Evolutionary conservation across 768 basidiomycete genomes (phyloP), one percentile per base, ranked within the genome.

Genomic region (Lyophyllum decastes): DNA sequence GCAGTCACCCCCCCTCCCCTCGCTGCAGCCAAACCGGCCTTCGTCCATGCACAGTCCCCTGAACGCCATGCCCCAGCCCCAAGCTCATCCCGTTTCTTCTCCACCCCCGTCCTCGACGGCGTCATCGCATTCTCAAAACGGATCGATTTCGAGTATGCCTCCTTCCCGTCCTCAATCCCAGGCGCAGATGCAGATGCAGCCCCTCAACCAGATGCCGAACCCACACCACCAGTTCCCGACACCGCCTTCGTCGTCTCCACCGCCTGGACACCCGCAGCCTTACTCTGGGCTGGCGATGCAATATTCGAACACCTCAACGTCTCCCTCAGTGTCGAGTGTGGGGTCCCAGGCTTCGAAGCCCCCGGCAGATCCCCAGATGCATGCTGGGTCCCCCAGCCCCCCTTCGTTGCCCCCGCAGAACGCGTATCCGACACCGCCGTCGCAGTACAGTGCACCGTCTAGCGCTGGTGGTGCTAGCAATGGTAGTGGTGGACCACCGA

Each of bases 51-150:
- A 54, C 21, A 26, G 46, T 17, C 46, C 58, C 4, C 30, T 59
- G 27, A 55, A 55, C 45, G 27, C 57, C 5, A 59, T 58, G 61
- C 50, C 61, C 14, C 48, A 51, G 40, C 26, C 55, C 2, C 48
- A 49, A 21, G n/a, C 40, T 11, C 52, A 56, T 19, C n/a, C 49
- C 14, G 22, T 40, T 9, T 50, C 55, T 10, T 44, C 48, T 21
- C 46, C 40, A 17, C 51, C 50, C 17, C 33, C 45, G 10, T 38
- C 38, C 8, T 46, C 50, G 7, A 30, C 46, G 12, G 30, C 5
- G 9, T 46, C 55, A 0, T 45, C 35, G 22, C 54, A 61, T 21
- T 52, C 49, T 8, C 55, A 57, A 6, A 56, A 35, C 26, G 22
- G 52, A 3, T 56, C 48, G 34, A 3, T 49, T 2, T 47, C 55